Conservation (phyloP, 345 rosid genomes). For the Hypericum androsaemum region DNA sequence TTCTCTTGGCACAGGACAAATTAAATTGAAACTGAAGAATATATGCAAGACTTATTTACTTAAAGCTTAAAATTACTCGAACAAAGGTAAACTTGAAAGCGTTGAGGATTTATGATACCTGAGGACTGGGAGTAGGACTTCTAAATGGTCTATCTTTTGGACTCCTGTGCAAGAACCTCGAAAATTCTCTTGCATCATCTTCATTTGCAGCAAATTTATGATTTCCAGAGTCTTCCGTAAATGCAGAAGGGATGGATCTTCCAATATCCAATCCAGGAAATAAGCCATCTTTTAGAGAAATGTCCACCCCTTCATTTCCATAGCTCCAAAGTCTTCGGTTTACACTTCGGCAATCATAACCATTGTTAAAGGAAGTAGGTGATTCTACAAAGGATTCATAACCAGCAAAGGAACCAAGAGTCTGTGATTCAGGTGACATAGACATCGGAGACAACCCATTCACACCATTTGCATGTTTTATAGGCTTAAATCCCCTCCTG, state of each 20-base stretch:
- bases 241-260: conserved; percentile 29
- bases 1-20: no score
- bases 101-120: conserved; percentile 23
- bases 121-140: conserved; percentile 63
- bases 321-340: conserved; percentile 48
- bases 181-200: conserved; percentile 34
- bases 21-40: no score
- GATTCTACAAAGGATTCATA: conserved; percentile 49
- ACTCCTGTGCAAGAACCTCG: conserved; percentile 38
- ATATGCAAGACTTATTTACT: no score
- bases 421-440: conserved; percentile 75
- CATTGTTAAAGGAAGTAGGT: conserved; percentile 23
- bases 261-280: conserved; percentile 43
- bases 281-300: conserved; percentile 67
- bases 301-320: conserved; percentile 50
- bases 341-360: conserved; percentile 32
- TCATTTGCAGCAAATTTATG: conserved; percentile 24
- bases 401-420: conserved; percentile 44
- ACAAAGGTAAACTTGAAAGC: background rate
- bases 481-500: conserved; percentile 22
- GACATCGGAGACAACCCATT: conserved; percentile 38
- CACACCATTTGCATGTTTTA: conserved; percentile 19
- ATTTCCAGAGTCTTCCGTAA: conserved; percentile 19
- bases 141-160: conserved; percentile 28
- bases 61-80: background rate